phyloP scores from a whole-genome alignment of 2,329 filamentous ascomycete genomes.

The Fusarium pininemorale region DNA sequence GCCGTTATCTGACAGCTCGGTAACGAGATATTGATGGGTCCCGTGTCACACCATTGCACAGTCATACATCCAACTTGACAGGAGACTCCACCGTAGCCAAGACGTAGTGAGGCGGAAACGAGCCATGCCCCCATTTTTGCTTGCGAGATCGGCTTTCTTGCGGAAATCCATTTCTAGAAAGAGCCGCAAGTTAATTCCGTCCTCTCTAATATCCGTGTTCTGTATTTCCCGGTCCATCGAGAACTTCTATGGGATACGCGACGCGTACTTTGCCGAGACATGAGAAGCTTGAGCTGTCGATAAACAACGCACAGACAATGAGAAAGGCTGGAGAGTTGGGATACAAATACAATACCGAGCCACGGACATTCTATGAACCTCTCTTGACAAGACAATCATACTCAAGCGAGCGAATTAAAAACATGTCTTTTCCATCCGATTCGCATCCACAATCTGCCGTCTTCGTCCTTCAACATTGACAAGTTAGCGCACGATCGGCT shows the following conservation, averaged over 20 bases:
- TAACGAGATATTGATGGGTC: not conserved
- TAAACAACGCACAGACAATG: too few species aligned
- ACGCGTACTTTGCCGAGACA: not conserved
- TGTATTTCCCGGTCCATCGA: not conserved
- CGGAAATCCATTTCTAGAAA: not conserved
- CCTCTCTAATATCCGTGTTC: rapidly evolving
- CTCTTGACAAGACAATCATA: not conserved
- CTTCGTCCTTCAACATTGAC: not conserved
- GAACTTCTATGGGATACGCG: too few species aligned
- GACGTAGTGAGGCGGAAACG: not conserved
- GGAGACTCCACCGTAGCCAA: not conserved
- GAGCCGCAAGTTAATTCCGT: not conserved
- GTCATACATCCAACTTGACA: not conserved
- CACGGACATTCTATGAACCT: too few species aligned
- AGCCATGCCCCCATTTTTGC: not conserved
- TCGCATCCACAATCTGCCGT: not conserved
- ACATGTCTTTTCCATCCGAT: not conserved
- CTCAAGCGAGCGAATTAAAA: not conserved
- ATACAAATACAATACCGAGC: not conserved
- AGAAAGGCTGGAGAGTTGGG: not conserved
- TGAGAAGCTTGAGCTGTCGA: not conserved
- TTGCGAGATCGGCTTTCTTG: not conserved
- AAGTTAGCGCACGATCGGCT: constrained; percentile 2
- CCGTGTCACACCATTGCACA: not conserved
- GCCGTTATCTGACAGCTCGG: not conserved